Base-by-base conservation (phyloP, 2,329 filamentous ascomycete species). In the Calonectria fujianensis region DNA sequence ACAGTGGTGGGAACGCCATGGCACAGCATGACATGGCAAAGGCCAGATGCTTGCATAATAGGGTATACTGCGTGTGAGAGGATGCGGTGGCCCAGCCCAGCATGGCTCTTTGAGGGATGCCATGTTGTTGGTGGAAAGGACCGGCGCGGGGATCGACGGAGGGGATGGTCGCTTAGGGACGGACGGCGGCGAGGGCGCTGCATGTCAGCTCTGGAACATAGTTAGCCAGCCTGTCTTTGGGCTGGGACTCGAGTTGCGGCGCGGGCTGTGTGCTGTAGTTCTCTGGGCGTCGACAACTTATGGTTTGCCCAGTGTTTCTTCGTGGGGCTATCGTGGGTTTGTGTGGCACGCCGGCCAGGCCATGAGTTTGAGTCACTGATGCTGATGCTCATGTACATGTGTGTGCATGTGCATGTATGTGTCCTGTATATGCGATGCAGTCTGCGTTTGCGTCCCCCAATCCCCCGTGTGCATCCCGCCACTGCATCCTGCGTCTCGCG, bases 21-120 rank as follows among this genome's bases (percentile, higher is more conserved):
- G 50, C 57, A 63, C 35, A 63, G 57, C 57, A 63, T 63, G 57
- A 63, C 59, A 70, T 66, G 48, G 69, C 52, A 61, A 69, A 72
- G 27, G 65, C 69, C 65, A 61, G 75, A 57, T 71, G 66, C 69
- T 78, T 78, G 73, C 73, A 65, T 65, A 50, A 50, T 65, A 50
- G 57, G 57, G 35, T 63, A 76, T 73, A 63, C 72, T 78, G 70
- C 70, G 71, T 74, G 69, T 63, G 57, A 63, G 57, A 61, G 57
- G 27, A 71, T 72, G 57, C 39, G 57, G 54, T 75, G 70, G 68
- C 70, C 74, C 75, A 77, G 78, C 78, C 74, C 75, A 77, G 78
- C 78, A 77, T 69, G 75, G 45, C 69, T 63, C 39, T 20, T 35
- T 35, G 75, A 57, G 13, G 45, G 16, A 61, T 48, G 41, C 64